Evolutionary conservation across 2,329 filamentous ascomycete genomes (phyloP), one percentile per base, ranked within the genome.

Genomic region (Nigrograna mackinnonii): DNA sequence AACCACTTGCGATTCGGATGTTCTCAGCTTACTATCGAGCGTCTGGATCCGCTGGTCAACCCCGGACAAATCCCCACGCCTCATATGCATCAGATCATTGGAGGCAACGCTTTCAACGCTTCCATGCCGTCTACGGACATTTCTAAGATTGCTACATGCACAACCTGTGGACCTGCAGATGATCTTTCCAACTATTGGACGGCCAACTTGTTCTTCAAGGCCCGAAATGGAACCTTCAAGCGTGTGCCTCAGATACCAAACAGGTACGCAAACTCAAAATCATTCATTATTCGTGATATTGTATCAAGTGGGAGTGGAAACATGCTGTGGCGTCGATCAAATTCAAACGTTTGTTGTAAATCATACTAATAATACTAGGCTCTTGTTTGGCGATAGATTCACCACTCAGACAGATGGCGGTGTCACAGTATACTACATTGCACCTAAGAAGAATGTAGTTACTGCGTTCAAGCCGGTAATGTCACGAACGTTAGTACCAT

Each of bases 361-460:
- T 4, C 0, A 2, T 28, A 24, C 41, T 2, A 37, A 9, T 11
- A 21, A 4, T 19, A 9, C 40, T 66, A 68, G 40, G 55, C 73
- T 55, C 67, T 62, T 63, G 6, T 65, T 65, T 50, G 51, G 54
- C 21, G 61, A 65, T 37, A 61, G 55, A 33, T 65, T 60, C 46
- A 65, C 61, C 1, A 52, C 50, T 1, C 50, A 57, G 22, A 65
- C 61, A 3, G 55, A 61, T 3, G 73, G 73, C 1, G 71, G 72
- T 5, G 68, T 74, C 43, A 71, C 70, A 1, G 72, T 77, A 6
- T 77, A 77, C 64, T 76, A 77, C 46, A 70, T 75, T 24, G 72
- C 72, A 5, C 67, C 69, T 1, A 62, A 60, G 1, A 66, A 61
- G 4, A 56, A 62, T 11, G 66, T 68, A 14, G 69, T 73, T 2